These are phyloP conservation scores for Neurospora sp. DNA, from an alignment of 495 filamentous ascomycete species.

Conservation along the genomic window DNA sequence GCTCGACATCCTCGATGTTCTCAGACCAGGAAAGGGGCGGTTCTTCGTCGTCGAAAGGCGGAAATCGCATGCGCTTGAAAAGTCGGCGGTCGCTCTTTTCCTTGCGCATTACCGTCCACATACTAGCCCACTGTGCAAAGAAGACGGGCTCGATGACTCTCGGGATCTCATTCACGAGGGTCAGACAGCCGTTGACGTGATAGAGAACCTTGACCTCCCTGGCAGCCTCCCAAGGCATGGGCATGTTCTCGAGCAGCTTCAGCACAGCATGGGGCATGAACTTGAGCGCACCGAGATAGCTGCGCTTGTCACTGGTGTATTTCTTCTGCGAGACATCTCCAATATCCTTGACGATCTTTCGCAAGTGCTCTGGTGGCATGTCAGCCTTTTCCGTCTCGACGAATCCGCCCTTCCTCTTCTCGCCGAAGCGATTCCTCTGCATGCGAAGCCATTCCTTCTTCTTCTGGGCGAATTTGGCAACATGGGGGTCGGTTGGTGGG, in stretches of 20 bases:
- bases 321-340: slow-evolving; percentile 99
- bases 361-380: slow-evolving; percentile 96
- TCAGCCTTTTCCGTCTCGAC: slow-evolving; percentile 98
- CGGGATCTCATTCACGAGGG: slow-evolving; percentile 92
- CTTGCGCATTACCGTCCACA: slow-evolving; percentile 98
- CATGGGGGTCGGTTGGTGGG: slow-evolving; percentile 73
- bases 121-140: slow-evolving; percentile 97
- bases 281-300: slow-evolving; percentile 93
- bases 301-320: slow-evolving; percentile 96
- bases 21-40: slow-evolving; percentile 96
- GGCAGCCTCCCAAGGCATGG: slow-evolving; percentile 98
- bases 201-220: slow-evolving; percentile 96
- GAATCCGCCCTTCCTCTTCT: slow-evolving; percentile 93
- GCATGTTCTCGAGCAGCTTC: slow-evolving; percentile 99
- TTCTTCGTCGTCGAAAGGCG: slow-evolving; percentile 98
- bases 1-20: slow-evolving; percentile 98
- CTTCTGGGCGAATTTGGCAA: slow-evolving; percentile 94
- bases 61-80: slow-evolving; percentile 99
- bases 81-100: slow-evolving; percentile 95
- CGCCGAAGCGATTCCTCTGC: slow-evolving; percentile 88
- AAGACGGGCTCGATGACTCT: slow-evolving; percentile 97
- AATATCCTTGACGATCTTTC: slow-evolving; percentile 97
- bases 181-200: slow-evolving; percentile 96
- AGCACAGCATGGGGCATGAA: slow-evolving; percentile 99
- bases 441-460: slow-evolving; percentile 96